phyloP scores from a whole-genome alignment of 2,329 filamentous ascomycete genomes.

The Beauveria asiatica region DNA sequence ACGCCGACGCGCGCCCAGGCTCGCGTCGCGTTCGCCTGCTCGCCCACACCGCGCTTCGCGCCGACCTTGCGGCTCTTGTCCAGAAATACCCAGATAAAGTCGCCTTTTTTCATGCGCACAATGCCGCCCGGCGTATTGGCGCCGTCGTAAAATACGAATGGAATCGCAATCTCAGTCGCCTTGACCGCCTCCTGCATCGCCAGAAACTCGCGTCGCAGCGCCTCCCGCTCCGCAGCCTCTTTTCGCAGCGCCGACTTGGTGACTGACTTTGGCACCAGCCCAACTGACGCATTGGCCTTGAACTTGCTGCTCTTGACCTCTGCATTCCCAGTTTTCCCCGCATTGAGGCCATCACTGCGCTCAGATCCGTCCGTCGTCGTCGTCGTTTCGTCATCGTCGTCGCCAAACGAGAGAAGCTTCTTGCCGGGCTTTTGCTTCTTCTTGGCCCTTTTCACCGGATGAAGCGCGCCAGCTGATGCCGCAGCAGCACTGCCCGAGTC shows the following conservation, averaged over 20 bases:
- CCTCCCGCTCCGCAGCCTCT: constrained; percentile 70
- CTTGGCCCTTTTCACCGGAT: constrained; percentile 23
- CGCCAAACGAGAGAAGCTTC: constrained; percentile 54
- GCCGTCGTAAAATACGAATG: constrained; percentile 96
- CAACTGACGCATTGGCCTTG: constrained; percentile 52
- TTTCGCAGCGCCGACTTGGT: constrained; percentile 68
- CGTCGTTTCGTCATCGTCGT: constrained; percentile 55
- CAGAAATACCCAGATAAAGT: constrained; percentile 85
- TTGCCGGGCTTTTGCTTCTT: constrained; percentile 36
- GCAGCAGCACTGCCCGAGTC: constrained; percentile 20
- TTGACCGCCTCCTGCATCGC: constrained; percentile 79
- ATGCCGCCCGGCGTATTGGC: constrained; percentile 78
- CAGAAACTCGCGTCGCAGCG: constrained; percentile 75
- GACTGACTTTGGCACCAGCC: constrained; percentile 56
- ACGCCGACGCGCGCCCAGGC: constrained; percentile 93
- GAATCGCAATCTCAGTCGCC: constrained; percentile 78
- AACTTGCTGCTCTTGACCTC: constrained; percentile 38
- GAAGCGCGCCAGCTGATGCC: constrained; percentile 6
- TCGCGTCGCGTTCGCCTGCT: constrained; percentile 53
- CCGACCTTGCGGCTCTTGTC: constrained; percentile 88
- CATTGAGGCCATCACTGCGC: constrained; percentile 12
- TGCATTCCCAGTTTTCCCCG: constrained; percentile 3
- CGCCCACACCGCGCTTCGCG: constrained; percentile 69
- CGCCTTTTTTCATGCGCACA: constrained; percentile 86
- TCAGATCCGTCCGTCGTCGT: constrained; percentile 29